Conservation (phyloP, 164 flowering plant genomes). For the Sedum album region DNA sequence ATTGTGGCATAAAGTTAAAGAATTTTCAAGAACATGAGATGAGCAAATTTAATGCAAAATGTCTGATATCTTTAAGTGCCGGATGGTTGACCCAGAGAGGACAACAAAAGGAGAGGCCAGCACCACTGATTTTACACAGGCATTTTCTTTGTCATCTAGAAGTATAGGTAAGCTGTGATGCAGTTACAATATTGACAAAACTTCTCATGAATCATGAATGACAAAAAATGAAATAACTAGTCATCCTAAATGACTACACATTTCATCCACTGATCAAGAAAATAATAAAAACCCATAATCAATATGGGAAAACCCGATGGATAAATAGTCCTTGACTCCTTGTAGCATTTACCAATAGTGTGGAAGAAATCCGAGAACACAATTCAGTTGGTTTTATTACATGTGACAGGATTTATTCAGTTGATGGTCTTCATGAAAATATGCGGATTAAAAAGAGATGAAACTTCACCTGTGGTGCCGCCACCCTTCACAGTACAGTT, state of each 20-base stretch:
- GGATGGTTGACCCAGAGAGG: background rate
- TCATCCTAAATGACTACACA: background rate
- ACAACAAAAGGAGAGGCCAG: background rate
- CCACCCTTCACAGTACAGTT: slow-evolving; percentile 93
- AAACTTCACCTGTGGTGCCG: slow-evolving; percentile 56
- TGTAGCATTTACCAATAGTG: background rate
- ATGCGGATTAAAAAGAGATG: background rate
- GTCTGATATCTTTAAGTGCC: background rate
- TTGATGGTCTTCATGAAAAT: background rate
- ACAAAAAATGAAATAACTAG: background rate
- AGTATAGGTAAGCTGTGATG: background rate
- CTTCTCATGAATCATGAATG: background rate
- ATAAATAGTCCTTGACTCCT: background rate
- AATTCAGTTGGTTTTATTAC: background rate
- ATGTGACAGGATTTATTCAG: background rate
- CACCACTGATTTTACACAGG: background rate
- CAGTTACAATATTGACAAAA: background rate
- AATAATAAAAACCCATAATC: background rate
- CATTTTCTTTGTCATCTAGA: background rate
- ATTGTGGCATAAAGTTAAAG: background rate
- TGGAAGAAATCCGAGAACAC: background rate
- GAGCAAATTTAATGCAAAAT: background rate
- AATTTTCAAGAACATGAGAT: background rate
- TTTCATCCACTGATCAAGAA: background rate
- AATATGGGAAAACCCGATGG: too few relatives aligned